Percentiles rank a stretch among this genome's conserved stretches.
Conservation (phyloP, 2,329 filamentous ascomycete genomes). For the Hypocrella siamensis region DNA sequence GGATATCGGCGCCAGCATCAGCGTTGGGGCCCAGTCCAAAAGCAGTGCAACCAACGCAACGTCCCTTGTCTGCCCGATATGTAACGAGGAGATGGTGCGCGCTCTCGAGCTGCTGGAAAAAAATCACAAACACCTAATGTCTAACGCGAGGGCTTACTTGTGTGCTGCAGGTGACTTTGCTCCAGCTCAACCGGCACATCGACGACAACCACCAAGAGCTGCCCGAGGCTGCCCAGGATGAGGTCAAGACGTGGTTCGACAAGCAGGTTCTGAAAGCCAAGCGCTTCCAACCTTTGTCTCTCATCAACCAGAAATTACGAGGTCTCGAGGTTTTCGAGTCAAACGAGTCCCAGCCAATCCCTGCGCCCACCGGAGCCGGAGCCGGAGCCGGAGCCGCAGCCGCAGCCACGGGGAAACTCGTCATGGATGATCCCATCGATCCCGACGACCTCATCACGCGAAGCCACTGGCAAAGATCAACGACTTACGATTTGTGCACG, state of each 20-base stretch:
- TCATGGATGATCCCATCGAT: constrained; percentile 37
- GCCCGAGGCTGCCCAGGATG: constrained; percentile 75
- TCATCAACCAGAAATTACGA: constrained; percentile 86
- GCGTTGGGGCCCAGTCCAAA: constrained; percentile 41
- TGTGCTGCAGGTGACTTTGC: constrained; percentile 59
- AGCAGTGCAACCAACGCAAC: constrained; percentile 32
- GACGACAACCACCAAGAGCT: constrained; percentile 86
- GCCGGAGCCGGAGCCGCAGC: constrained; percentile 15
- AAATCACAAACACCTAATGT: not conserved
- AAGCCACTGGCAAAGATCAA: constrained; percentile 73
- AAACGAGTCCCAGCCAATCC: constrained; percentile 46
- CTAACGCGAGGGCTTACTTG: no score
- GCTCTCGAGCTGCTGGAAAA: no score
- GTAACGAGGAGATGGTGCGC: constrained; percentile 87
- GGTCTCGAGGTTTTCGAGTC: constrained; percentile 89
- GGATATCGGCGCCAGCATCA: constrained; percentile 70
- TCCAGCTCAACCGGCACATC: constrained; percentile 76
- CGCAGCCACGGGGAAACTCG: constrained; percentile 18
- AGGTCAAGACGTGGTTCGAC: constrained; percentile 95
- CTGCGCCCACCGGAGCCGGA: constrained; percentile 10
- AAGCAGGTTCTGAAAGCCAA: constrained; percentile 88
- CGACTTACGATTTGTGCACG: constrained; percentile 63
- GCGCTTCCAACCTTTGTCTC: constrained; percentile 77
- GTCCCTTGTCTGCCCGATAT: constrained; percentile 87
- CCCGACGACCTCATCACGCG: constrained; percentile 83